These are phyloP conservation scores for Ceratobasidium sp. DNA, from an alignment of 1,284 basidiomycete genomes.

Conservation along the genomic window DNA sequence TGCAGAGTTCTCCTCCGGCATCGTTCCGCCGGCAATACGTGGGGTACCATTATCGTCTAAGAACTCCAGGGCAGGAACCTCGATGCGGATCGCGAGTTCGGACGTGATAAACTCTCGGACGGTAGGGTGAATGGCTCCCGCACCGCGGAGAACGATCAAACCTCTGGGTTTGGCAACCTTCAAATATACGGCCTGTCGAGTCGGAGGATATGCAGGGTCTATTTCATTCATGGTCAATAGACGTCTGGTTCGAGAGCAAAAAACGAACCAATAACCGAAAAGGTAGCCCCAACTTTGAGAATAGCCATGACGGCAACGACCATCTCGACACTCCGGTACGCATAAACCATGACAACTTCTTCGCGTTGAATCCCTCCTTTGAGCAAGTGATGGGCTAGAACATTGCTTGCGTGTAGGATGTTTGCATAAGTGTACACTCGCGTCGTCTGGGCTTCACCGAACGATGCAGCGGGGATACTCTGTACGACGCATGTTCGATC, in stretches of 20 bases:
- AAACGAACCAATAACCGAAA: constrained; percentile 90
- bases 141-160: constrained; percentile 89
- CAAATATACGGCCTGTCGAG: constrained; percentile 94
- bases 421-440: constrained; percentile 79
- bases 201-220: constrained; percentile 98
- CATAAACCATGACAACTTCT: constrained; percentile 99
- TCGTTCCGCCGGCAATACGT: constrained; percentile 71
- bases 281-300: constrained; percentile 95
- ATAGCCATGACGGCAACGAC: constrained; percentile 97
- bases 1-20: constrained; percentile 47
- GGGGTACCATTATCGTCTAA: constrained; percentile 49
- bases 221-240: constrained; percentile 9
- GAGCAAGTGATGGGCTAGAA: constrained; percentile 90
- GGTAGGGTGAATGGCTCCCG: constrained; percentile 80
- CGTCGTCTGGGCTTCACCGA: constrained; percentile 56
- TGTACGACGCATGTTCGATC: constrained; percentile 86
- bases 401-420: constrained; percentile 86
- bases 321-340: constrained; percentile 94
- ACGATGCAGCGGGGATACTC: constrained; percentile 60
- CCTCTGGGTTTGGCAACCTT: constrained; percentile 94
- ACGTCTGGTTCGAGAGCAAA: constrained; percentile 2
- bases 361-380: constrained; percentile 87
- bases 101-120: constrained; percentile 87
- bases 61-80: constrained; percentile 90
- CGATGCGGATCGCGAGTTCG: constrained; percentile 88